Base-by-base conservation (phyloP, 2,329 filamentous ascomycete species). In the Penicillium polonicum region DNA sequence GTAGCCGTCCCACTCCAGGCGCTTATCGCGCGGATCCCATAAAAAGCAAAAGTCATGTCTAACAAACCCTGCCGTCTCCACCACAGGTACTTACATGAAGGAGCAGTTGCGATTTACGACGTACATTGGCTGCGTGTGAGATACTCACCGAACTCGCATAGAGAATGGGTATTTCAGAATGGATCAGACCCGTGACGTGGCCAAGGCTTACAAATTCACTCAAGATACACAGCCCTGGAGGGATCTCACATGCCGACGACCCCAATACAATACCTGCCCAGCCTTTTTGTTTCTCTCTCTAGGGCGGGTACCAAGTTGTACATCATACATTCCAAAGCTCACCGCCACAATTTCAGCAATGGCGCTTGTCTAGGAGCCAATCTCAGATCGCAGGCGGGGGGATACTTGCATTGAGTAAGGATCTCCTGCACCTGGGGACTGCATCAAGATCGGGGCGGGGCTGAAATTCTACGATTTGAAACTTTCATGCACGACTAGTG, bases 21-120 rank as follows among this genome's bases (percentile, higher is more conserved):
- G 55, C 55, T 48, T 53, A 53, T 57, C 41, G 49, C 55, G 55
- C 55, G 21, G 21, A 31, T 25, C 51, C 19, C n/a, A 29, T 29
- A 33, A n/a, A 43, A 51, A 29, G 23, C 45, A 36, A 43, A 43
- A 17, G 2, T 25, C 23, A 39, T 42, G 17, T 10, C 19, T 17
- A 15, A 46, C 17, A 29, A 55, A 35, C 44, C 13, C 35, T 48
- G 8, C 10, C 21, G 36, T 29, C 36, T 33, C 45, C 46, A 49
- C 46, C 29, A 21, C 45, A 23, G n/a, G 19, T 8, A 29, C 27
- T 29, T 9, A 55, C 15, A 49, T 29, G 9, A 54, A 27, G 13
- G 41, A 39, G 23, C 8, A 44, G 13, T 23, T 46, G 2, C 4
- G 4, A 17, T 46, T 33, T 33, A 23, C n/a, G 1, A 33, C 27